Percentiles rank a stretch among this genome's conserved stretches.
These are phyloP conservation scores for Wickerhamiella sergipiensis DNA, from an alignment of 805 yeast genomes.

Conservation along the genomic window DNA sequence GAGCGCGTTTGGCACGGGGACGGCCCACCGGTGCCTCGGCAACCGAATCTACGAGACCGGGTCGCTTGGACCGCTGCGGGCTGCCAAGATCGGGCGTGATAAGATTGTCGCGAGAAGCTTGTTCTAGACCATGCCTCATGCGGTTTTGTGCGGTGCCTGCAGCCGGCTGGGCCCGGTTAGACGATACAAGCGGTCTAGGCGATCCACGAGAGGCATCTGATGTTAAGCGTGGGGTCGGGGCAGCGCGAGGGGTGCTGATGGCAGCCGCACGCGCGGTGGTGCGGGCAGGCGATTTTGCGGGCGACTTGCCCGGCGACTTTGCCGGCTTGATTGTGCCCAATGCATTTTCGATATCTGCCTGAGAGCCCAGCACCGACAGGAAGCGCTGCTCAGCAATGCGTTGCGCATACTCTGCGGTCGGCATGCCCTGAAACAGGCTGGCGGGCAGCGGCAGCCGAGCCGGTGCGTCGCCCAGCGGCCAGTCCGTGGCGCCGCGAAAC, in stretches of 20 bases:
- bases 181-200: background rate
- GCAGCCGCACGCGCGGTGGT: too few relatives aligned
- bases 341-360: background rate
- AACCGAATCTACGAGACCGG: background rate
- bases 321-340: background rate
- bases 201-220: background rate
- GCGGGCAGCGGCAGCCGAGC: background rate
- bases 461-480: background rate
- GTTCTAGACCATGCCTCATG: background rate
- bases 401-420: background rate
- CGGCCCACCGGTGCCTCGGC: background rate
- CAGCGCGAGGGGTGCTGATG: too few relatives aligned
- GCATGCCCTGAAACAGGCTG: background rate
- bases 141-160: background rate
- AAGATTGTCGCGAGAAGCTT: background rate
- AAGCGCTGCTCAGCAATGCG: background rate
- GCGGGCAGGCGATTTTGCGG: too few relatives aligned
- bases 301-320: background rate
- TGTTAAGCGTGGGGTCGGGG: too few relatives aligned
- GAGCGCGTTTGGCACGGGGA: background rate
- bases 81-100: background rate
- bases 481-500: background rate
- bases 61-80: background rate
- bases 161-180: background rate
- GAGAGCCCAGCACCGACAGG: background rate